phyloP scores from a whole-genome alignment of 257 asterid species.

The Knoxia roxburghii region DNA sequence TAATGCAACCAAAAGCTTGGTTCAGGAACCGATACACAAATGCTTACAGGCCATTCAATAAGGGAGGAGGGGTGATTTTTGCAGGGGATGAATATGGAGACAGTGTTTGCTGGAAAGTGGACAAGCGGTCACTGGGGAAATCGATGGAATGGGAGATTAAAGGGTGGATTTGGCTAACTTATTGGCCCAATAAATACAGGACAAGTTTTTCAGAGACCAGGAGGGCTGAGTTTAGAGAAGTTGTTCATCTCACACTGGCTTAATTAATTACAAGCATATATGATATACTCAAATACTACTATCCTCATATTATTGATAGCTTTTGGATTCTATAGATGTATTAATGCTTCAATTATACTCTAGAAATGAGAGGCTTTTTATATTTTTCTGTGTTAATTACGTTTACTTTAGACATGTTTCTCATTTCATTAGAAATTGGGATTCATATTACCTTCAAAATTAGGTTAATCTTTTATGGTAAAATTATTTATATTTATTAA shows the following conservation, averaged over 20 bases:
- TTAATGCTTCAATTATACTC: no score
- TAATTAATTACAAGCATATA: not conserved
- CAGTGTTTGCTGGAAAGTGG: constrained; percentile 76
- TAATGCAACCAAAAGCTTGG: constrained; percentile 74
- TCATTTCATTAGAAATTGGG: no score
- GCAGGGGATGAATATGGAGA: constrained; percentile 93
- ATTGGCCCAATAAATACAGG: constrained; percentile 80
- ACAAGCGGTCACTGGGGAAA: constrained; percentile 43
- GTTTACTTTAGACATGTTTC: no score
- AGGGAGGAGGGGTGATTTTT: constrained; percentile 76
- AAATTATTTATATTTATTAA: no score
- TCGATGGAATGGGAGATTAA: constrained; percentile 77
- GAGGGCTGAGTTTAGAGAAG: constrained; percentile 61
- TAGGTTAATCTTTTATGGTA: no score
- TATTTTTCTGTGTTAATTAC: no score
- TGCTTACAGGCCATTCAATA: constrained; percentile 59
- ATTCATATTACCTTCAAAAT: no score
- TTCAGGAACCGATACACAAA: constrained; percentile 73
- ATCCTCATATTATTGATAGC: no score
- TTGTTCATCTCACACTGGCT: constrained; percentile 38
- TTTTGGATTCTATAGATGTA: not conserved
- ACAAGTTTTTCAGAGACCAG: constrained; percentile 66
- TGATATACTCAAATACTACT: no score
- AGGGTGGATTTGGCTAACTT: constrained; percentile 82
- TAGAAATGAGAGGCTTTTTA: no score